These are phyloP conservation scores for Simplicillium sp. DNA, from an alignment of 2,329 filamentous ascomycete species.

Conservation along the genomic window DNA sequence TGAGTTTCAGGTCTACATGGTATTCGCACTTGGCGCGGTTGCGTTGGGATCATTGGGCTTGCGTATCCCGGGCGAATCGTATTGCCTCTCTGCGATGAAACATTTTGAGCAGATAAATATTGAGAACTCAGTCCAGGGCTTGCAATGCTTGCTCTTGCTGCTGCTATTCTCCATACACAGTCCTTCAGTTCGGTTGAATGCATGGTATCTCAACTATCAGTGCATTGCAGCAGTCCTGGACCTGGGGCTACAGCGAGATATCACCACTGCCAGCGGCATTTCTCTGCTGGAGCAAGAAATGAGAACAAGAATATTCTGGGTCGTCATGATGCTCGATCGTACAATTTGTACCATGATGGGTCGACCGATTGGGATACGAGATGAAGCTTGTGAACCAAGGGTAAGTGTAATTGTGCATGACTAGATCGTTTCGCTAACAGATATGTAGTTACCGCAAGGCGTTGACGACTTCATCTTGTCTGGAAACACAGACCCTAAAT, in stretches of 20 bases:
- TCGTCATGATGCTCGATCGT: constrained; percentile 40
- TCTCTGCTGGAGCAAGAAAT: constrained; percentile 41
- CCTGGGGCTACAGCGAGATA: constrained; percentile 39
- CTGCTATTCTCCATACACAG: constrained; percentile 41
- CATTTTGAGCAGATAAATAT: constrained; percentile 35
- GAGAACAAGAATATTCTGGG: constrained; percentile 46
- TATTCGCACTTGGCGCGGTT: constrained; percentile 38
- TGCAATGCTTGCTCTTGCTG: constrained; percentile 37
- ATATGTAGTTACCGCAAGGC: constrained; percentile 17
- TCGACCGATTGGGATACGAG: constrained; percentile 41
- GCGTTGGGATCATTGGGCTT: constrained; percentile 28
- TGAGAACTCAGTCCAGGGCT: constrained; percentile 36
- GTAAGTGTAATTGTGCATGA: constrained; percentile 16
- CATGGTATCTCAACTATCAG: constrained; percentile 48
- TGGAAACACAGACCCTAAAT: constrained; percentile 3
- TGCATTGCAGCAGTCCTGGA: constrained; percentile 41
- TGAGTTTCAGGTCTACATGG: constrained; percentile 42
- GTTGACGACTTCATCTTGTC: constrained; percentile 13
- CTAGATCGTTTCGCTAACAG: constrained; percentile 8
- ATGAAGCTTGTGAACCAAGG: constrained; percentile 43
- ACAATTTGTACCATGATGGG: constrained; percentile 46
- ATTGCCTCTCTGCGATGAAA: constrained; percentile 36
- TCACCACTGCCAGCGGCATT: constrained; percentile 30
- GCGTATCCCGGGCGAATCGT: constrained; percentile 36
- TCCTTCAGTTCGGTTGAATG: constrained; percentile 35